Evolutionary conservation across 495 filamentous ascomycete species (phyloP), one percentile per base, ranked within the genome.

Genomic region (Astrothelium subdiscretum): DNA sequence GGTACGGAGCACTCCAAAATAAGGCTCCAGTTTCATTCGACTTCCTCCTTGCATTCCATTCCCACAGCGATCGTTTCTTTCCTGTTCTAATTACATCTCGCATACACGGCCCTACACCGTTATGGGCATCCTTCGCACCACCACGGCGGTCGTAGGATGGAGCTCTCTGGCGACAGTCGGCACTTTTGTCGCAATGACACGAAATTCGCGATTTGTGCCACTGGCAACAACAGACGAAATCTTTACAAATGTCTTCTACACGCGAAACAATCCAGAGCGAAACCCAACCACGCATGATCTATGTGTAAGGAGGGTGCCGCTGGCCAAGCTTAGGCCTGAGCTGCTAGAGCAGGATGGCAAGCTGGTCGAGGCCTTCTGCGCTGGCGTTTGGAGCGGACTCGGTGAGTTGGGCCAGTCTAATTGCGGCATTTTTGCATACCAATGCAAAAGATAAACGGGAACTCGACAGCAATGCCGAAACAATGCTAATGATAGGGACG

Each of bases 281-380:
- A 88, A 87, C 74, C 79, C 85, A 0, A 76, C 79, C 0, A 78
- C 78, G 12, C 80, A 86, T 61, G 87, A 91, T 66, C 66, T 86
- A 20, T 84, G 80, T 60, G 69, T 87, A 58, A 81, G 85, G 65
- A 76, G 74, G 35, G 78, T 91, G 13, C 83, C 84, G 0, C 72
- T 91, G 31, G 70, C 69, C 35, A 81, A 84, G 68, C 83, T 91
- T 44, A 80, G 81, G 60, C 84, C 87, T 2, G 75, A 83, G 62
- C 74, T 91, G 61, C 73, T 87, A 11, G 77, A 86, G 72, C 77
- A 80, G 68, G 77, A 85, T 68, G 78, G 79, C 62, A 82, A 78
- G 60, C 74, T 88, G 43, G 79, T 79, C 8, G 76, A 83, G 62
- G 81, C 81, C 57, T 87, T 88, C 64, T 87, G 84, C 68, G 80